Evolutionary conservation across 1,284 basidiomycete genomes (phyloP).

Genomic region (Coriolopsis trogii): DNA sequence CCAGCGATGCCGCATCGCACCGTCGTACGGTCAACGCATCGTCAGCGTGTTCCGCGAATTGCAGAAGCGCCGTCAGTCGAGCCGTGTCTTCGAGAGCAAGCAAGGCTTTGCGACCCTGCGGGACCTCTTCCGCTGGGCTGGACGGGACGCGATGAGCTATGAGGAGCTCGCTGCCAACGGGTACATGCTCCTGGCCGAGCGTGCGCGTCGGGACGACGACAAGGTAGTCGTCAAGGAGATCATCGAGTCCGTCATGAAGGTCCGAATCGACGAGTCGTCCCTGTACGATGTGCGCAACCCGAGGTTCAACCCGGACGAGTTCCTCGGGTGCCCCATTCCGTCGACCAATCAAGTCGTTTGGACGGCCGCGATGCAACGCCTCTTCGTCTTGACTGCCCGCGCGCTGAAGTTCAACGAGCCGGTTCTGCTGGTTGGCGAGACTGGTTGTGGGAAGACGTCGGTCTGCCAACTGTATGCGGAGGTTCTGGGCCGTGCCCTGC

Average conservation of each 20-base stretch:
- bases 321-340: slow-evolving; percentile 62
- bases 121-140: slow-evolving; percentile 98
- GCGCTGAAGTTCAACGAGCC: slow-evolving; percentile 93
- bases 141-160: slow-evolving; percentile 85
- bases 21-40: slow-evolving; percentile 90
- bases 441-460: slow-evolving; percentile 97
- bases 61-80: slow-evolving; percentile 88
- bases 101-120: slow-evolving; percentile 96
- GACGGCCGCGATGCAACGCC: slow-evolving; percentile 91
- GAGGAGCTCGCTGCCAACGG: slow-evolving; percentile 96
- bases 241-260: slow-evolving; percentile 90
- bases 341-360: slow-evolving; percentile 69
- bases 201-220: slow-evolving; percentile 85
- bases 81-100: slow-evolving; percentile 96
- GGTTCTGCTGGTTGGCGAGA: slow-evolving; percentile 97
- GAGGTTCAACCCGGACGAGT: slow-evolving; percentile 44
- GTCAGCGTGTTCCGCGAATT: slow-evolving; percentile 94
- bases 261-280: slow-evolving; percentile 73
- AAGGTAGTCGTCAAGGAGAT: slow-evolving; percentile 90
- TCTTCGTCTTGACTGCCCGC: slow-evolving; percentile 84
- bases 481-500: slow-evolving; percentile 63
- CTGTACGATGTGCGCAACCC: slow-evolving; percentile 70
- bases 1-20: slow-evolving; percentile 88
- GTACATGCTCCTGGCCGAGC: slow-evolving; percentile 97
- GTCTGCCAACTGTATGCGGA: slow-evolving; percentile 91